Base-by-base conservation (phyloP, 495 filamentous ascomycete genomes). In the Penicillium soppii region DNA sequence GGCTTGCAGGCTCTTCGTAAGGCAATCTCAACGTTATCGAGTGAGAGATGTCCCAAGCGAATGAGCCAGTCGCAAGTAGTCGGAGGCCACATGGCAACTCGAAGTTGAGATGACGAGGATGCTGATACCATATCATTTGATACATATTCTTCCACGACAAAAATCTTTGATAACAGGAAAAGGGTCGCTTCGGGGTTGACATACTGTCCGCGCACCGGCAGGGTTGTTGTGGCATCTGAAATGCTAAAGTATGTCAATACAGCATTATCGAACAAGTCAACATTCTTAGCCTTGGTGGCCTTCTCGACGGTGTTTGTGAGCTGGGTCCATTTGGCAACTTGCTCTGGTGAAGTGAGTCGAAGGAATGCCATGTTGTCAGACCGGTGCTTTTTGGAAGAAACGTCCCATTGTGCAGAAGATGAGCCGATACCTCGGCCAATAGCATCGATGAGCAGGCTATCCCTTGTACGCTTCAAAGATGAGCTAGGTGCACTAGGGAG, bases 391-490 rank as follows among this genome's bases (percentile, higher is more conserved):
- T 74, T 72, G 5, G 65, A 69, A 13, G 50, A 51, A 6, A 53
- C 30, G 26, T 69, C 63, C 68, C 67, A 73, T 33, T 69, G 64
- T 0, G 66, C 52, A 37, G 64, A 59, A 13, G 71, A 72, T 29
- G 65, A 68, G 26, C 62, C 69, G 27, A 72, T 72, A 33, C 75
- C 74, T 17, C 82, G 82, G 4, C 86, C 84, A 55, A 90, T 82
- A 1, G 87, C 84, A 58, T 89, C 84, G 20, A 88, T 84, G 22
- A 91, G 65, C 17, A 89, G 71, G 13, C 87, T 87, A 45, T 83
- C 80, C 13, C 83, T 76, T 7, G 83, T 80, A 5, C 83, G 75
- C 66, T 87, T 87, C 23, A 73, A 74, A 9, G 75, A 72, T n/a
- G 76, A 56, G 54, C 71, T 67, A 0, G 63, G 50, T 2, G 62